Conservation (phyloP, 2,329 filamentous ascomycete species). For the Beauveria brongniartii region DNA sequence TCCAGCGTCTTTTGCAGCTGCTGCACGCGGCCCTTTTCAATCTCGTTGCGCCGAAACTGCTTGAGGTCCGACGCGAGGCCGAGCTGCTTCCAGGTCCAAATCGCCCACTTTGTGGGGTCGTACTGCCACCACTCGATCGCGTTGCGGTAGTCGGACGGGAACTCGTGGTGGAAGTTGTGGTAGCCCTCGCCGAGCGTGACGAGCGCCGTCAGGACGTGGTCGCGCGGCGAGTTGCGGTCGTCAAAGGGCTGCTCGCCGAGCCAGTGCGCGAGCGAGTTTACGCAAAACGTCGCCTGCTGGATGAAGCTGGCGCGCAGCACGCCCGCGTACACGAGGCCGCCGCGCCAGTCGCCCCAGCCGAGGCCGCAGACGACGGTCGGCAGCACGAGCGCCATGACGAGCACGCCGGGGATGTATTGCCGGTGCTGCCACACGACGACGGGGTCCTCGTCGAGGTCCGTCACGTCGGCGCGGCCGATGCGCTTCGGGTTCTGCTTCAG, state of each 20-base stretch:
- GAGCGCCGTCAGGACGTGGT: slow-evolving; percentile 78
- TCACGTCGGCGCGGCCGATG: slow-evolving; percentile 80
- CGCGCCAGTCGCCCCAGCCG: slow-evolving; percentile 71
- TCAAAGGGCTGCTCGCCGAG: slow-evolving; percentile 89
- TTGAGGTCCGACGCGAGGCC: slow-evolving; percentile 82
- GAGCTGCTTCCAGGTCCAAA: slow-evolving; percentile 76
- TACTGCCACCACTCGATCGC: slow-evolving; percentile 88
- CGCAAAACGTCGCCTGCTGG: slow-evolving; percentile 87
- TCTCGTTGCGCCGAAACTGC: slow-evolving; percentile 86
- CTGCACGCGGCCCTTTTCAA: slow-evolving; percentile 84
- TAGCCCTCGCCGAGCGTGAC: slow-evolving; percentile 84
- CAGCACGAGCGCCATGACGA: slow-evolving; percentile 69
- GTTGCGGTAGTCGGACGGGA: slow-evolving; percentile 88
- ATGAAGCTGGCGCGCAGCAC: slow-evolving; percentile 85
- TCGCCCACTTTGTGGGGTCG: slow-evolving; percentile 85
- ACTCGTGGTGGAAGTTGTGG: slow-evolving; percentile 95
- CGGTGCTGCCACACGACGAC: slow-evolving; percentile 84
- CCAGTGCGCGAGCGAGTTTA: slow-evolving; percentile 88
- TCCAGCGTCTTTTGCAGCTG: slow-evolving; percentile 90
- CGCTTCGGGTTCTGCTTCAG: slow-evolving; percentile 90
- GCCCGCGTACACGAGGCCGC: slow-evolving; percentile 77
- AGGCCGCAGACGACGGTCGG: slow-evolving; percentile 69
- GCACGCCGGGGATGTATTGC: slow-evolving; percentile 73
- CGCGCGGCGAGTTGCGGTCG: slow-evolving; percentile 83
- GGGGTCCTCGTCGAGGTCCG: slow-evolving; percentile 77